phyloP scores from a whole-genome alignment of 106 monocot genomes.

The Gastrodia elata region DNA sequence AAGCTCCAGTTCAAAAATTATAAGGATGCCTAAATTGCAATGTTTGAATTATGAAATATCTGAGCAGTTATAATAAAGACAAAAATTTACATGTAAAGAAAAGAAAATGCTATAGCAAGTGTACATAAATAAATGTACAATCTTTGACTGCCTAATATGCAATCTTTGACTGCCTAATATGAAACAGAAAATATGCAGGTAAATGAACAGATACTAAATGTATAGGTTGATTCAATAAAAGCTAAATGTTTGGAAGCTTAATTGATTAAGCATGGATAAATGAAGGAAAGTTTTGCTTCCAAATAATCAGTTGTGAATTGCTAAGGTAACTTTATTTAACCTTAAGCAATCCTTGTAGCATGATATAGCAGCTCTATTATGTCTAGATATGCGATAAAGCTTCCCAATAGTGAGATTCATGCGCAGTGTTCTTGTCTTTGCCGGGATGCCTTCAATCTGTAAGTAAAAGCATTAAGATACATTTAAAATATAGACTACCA shows the following conservation, averaged over 20 bases:
- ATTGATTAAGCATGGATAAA: no score
- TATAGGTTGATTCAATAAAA: no score
- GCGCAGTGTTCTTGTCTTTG: slow-evolving; percentile 74
- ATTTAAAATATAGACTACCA: not conserved
- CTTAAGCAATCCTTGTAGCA: slow-evolving; percentile 98
- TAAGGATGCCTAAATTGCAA: not conserved
- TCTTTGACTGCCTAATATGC: not conserved
- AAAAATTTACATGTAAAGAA: not conserved
- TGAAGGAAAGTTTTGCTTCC: no score
- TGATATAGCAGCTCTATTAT: slow-evolving; percentile 59
- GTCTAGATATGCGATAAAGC: slow-evolving; percentile 83
- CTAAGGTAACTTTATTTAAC: slow-evolving; percentile 22
- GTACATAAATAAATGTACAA: not conserved
- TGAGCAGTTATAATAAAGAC: not conserved
- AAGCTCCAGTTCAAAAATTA: not conserved
- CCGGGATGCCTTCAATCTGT: slow-evolving; percentile 90
- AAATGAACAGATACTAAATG: not conserved
- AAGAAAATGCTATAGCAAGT: not conserved
- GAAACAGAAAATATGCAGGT: not conserved
- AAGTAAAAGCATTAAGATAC: not conserved
- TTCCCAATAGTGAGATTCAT: slow-evolving; percentile 93
- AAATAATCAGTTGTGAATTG: no score
- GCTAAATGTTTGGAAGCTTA: no score
- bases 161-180: not conserved
- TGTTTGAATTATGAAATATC: not conserved